A percentile compares a stretch with the other conserved stretches of the same genome.
Conservation (phyloP, 1,284 basidiomycete genomes). For the Ustilago tritici region DNA sequence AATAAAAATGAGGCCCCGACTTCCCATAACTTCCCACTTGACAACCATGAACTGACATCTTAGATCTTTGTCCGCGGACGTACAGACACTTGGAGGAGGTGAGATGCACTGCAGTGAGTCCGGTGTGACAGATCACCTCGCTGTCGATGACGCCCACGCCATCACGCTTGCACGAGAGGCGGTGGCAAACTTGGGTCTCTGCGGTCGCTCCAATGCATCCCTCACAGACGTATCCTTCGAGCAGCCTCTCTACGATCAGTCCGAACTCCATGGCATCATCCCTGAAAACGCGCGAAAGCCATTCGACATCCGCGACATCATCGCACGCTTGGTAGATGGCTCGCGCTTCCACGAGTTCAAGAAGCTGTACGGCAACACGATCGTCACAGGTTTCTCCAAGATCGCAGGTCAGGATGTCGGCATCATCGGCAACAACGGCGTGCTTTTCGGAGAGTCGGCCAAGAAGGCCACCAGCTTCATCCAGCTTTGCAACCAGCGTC, state of each 20-base stretch:
- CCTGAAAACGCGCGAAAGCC: slow-evolving; percentile 86
- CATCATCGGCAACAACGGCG: slow-evolving; percentile 93
- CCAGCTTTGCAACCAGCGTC: slow-evolving; percentile 89
- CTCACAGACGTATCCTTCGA: slow-evolving; percentile 72
- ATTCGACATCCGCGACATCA: slow-evolving; percentile 94
- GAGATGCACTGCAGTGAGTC: slow-evolving; percentile 94
- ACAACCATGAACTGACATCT: background rate
- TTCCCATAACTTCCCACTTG: background rate
- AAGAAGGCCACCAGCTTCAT: slow-evolving; percentile 95
- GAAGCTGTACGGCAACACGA: slow-evolving; percentile 88
- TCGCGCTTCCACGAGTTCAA: slow-evolving; percentile 95
- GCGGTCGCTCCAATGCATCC: slow-evolving; percentile 25
- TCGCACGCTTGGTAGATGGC: slow-evolving; percentile 89
- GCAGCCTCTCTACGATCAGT: slow-evolving; percentile 81
- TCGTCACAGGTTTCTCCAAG: slow-evolving; percentile 80
- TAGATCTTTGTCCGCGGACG: background rate
- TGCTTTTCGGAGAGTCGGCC: slow-evolving; percentile 91
- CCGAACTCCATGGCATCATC: slow-evolving; percentile 89
- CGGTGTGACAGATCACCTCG: slow-evolving; percentile 93
- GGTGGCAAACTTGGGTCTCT: slow-evolving; percentile 78
- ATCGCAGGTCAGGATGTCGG: slow-evolving; percentile 62
- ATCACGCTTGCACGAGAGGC: slow-evolving; percentile 84
- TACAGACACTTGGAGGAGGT: slow-evolving; percentile 79
- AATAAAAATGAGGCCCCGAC: background rate
- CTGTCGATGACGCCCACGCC: slow-evolving; percentile 87